Percentiles rank a stretch among this genome's conserved stretches.
Conservation (phyloP, 208 protist genomes). For the Leishmania guyanensis region DNA sequence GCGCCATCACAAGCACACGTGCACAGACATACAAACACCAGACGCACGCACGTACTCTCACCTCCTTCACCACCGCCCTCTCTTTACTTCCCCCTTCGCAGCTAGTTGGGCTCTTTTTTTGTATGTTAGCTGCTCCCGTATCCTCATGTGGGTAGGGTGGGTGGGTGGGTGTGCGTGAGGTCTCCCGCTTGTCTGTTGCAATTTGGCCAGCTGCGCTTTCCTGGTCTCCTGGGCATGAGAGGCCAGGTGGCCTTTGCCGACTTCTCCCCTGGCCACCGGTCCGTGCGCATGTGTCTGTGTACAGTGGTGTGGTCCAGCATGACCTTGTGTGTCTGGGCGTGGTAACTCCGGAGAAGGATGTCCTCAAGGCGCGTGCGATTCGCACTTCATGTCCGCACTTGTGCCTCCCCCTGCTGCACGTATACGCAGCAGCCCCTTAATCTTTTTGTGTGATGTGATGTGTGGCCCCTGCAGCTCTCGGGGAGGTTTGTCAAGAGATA, state of each 20-base stretch:
- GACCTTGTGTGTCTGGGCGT: not conserved
- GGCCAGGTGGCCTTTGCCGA: not conserved
- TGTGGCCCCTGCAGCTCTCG: not conserved
- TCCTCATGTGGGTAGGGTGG: not conserved
- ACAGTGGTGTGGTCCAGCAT: not conserved
- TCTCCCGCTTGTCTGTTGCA: not conserved
- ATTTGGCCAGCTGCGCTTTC: not conserved
- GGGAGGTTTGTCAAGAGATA: not conserved
- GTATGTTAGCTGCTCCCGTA: not conserved
- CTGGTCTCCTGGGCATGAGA: not conserved
- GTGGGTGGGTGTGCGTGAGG: not conserved
- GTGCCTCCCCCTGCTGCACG: not conserved
- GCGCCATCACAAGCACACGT: not conserved
- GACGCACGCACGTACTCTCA: not conserved
- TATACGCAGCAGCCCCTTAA: not conserved
- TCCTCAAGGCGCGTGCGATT: not conserved
- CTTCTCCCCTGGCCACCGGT: not conserved
- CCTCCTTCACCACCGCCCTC: not conserved
- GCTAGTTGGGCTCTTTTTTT: slow-evolving; percentile 5
- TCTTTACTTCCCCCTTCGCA: not conserved
- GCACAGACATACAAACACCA: not conserved
- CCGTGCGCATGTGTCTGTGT: not conserved
- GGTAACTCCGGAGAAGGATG: not conserved
- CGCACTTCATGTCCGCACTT: not conserved
- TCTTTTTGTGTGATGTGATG: not conserved